Percentiles rank a stretch among this genome's conserved stretches.
phyloP scores from a whole-genome alignment of 2,329 filamentous ascomycete species.

The Penicillium italicum region DNA sequence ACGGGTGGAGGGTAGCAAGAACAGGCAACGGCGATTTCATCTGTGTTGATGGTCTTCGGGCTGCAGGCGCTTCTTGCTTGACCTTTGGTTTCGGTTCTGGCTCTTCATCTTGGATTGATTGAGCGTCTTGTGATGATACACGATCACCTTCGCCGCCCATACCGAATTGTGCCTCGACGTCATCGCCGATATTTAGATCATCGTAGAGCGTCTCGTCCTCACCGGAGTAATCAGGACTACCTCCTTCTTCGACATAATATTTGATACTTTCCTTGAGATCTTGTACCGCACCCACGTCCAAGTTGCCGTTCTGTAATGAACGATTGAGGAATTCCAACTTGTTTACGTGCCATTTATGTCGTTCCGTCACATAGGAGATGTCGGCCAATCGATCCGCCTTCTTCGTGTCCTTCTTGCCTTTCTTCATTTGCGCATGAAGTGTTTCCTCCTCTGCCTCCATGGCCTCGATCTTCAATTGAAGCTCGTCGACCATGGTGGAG shows the following conservation, averaged over 20 bases:
- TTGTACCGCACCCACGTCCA: constrained; percentile 81
- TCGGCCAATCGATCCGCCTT: constrained; percentile 87
- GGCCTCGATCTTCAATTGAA: constrained; percentile 88
- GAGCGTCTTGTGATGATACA: constrained; percentile 90
- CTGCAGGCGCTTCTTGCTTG: constrained; percentile 56
- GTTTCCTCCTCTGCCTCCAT: constrained; percentile 86
- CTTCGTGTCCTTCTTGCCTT: constrained; percentile 79
- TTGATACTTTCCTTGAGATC: constrained; percentile 88
- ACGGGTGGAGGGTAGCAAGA: constrained; percentile 79
- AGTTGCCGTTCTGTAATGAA: constrained; percentile 84
- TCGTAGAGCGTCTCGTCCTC: constrained; percentile 96
- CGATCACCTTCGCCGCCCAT: constrained; percentile 76
- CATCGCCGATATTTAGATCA: constrained; percentile 85
- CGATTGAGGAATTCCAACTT: constrained; percentile 89
- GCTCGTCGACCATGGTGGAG: constrained; percentile 79
- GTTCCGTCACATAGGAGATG: constrained; percentile 78
- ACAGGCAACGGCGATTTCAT: constrained; percentile 93
- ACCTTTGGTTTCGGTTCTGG: constrained; percentile 61
- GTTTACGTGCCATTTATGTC: constrained; percentile 93
- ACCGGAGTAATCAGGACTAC: constrained; percentile 76
- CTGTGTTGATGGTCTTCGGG: constrained; percentile 77
- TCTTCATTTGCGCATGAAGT: constrained; percentile 86
- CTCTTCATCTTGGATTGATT: constrained; percentile 83
- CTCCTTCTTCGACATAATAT: constrained; percentile 90
- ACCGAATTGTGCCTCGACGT: constrained; percentile 76